Evolutionary conservation across 2,329 filamentous ascomycete genomes (phyloP).

Genomic region (Microascus cirrosus): DNA sequence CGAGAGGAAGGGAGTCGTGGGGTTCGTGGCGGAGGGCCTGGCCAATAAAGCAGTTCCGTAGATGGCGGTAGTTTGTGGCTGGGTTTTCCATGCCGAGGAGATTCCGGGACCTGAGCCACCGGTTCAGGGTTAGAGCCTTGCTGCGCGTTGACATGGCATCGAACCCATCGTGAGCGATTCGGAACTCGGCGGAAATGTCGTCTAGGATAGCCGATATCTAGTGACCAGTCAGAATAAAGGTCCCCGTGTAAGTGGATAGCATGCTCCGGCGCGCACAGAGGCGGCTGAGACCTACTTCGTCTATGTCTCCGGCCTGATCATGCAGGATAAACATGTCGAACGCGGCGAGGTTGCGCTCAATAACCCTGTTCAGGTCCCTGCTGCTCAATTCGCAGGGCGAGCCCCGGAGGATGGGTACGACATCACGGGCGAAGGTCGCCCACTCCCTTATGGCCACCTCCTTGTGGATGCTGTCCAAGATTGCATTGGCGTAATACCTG

Average conservation of each 20-base stretch:
- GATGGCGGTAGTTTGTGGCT: conserved; percentile 58
- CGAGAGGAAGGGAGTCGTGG: conserved; percentile 74
- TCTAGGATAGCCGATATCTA: conserved; percentile 58
- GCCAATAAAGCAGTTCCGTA: conserved; percentile 83
- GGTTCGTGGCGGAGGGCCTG: conserved; percentile 61
- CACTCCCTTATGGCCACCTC: conserved; percentile 70
- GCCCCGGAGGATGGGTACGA: conserved; percentile 10
- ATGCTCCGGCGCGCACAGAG: neutral
- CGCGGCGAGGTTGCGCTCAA: conserved; percentile 67
- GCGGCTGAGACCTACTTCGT: conserved; percentile 42
- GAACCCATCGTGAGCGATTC: conserved; percentile 38
- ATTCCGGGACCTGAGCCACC: conserved; percentile 57
- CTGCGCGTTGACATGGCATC: conserved; percentile 46
- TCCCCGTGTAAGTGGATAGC: conserved; percentile 6
- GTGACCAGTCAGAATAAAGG: neutral
- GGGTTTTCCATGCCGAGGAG: conserved; percentile 60
- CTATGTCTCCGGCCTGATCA: conserved; percentile 60
- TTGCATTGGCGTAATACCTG: conserved; percentile 64
- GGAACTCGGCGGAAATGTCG: conserved; percentile 46
- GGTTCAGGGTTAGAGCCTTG: conserved; percentile 57
- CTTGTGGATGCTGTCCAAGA: conserved; percentile 72
- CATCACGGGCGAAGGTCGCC: conserved; percentile 22
- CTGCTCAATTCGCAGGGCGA: neutral
- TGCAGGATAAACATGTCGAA: conserved; percentile 86
- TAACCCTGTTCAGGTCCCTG: conserved; percentile 1